These are phyloP conservation scores for Dacryopinax spathularia DNA, from an alignment of 768 basidiomycete species.

Conservation along the genomic window DNA sequence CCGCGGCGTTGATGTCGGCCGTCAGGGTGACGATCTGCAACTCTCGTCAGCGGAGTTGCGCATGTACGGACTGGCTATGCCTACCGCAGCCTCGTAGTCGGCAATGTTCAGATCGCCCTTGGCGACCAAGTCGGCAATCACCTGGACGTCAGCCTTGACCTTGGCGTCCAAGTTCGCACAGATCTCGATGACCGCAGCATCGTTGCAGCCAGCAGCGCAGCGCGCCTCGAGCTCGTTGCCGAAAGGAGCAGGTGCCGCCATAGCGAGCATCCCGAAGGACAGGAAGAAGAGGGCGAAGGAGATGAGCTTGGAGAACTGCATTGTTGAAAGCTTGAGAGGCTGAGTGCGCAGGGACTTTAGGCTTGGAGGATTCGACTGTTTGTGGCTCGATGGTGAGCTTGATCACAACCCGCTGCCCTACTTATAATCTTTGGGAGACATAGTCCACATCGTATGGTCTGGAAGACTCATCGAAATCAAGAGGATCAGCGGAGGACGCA, in stretches of 20 bases:
- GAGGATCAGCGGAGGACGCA: too few relatives aligned
- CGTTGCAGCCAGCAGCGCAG: background rate
- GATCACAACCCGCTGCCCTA: too few relatives aligned
- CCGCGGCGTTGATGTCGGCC: background rate
- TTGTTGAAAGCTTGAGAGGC: too few relatives aligned
- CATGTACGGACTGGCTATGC: too few relatives aligned
- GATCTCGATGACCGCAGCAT: background rate
- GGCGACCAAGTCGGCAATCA: background rate
- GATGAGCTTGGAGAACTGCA: constrained; percentile 2
- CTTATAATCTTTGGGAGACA: too few relatives aligned
- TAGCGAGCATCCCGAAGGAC: background rate
- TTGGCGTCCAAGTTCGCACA: background rate
- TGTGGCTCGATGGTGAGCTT: too few relatives aligned
- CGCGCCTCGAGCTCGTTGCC: background rate
- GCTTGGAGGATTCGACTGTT: too few relatives aligned
- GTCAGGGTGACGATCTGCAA: background rate
- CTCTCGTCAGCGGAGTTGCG: too few relatives aligned
- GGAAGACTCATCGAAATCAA: too few relatives aligned
- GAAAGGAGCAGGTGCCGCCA: background rate
- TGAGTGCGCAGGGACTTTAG: too few relatives aligned
- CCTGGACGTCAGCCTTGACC: background rate
- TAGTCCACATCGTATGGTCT: too few relatives aligned
- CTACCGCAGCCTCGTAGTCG: background rate
- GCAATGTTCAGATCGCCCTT: background rate
- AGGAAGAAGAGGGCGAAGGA: background rate